Base-by-base conservation (phyloP, 805 yeast species). In the Saccharomycopsis sp. region DNA sequence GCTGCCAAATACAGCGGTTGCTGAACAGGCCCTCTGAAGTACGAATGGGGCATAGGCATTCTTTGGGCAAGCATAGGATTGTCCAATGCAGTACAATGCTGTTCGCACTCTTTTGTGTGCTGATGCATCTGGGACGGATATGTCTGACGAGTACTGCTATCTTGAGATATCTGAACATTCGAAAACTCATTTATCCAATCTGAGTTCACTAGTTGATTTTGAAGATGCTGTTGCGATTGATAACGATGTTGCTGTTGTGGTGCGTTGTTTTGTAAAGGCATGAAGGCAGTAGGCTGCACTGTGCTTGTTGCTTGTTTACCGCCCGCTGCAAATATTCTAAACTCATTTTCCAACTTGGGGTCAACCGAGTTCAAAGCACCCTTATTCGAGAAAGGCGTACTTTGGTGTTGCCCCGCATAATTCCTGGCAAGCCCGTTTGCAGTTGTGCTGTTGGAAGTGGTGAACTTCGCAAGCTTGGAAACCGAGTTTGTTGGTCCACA, bases 401-500 rank as follows among this genome's bases (percentile, higher is more conserved):
- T 10, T n/a, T 9, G 27, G 12, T 25, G 27, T 25, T 9, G 27
- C n/a, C 12, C 2, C 12, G 27, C n/a, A 9, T 25, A n/a, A 2
- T n/a, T 25, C 9, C n/a, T 25, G n/a, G 27, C 27, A 25, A 25
- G 27, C 12, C 31, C 40, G 13, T 30, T 27, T 3, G 15, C 18
- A 8, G 32, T 22, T n/a, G n/a, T n/a, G 8, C 34, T 33, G 15
- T 25, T 21, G 13, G 29, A 19, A n/a, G 17, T 45, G 5, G 49
- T 25, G 16, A 38, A 42, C n/a, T 19, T 35, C 10, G 37, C 18
- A 2, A 45, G 25, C 20, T 45, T 45, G 13, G 30, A 38, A 8
- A 45, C 34, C 7, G 39, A 27, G 12, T 25, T 36, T 6, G 49
- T 33, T 13, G 49, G 43, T 15, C 46, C 49, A 32, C 49, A 42